Percentiles rank a stretch among this genome's conserved stretches.
phyloP scores from a whole-genome alignment of 2,329 filamentous ascomycete species.

The Colletotrichum lupini region DNA sequence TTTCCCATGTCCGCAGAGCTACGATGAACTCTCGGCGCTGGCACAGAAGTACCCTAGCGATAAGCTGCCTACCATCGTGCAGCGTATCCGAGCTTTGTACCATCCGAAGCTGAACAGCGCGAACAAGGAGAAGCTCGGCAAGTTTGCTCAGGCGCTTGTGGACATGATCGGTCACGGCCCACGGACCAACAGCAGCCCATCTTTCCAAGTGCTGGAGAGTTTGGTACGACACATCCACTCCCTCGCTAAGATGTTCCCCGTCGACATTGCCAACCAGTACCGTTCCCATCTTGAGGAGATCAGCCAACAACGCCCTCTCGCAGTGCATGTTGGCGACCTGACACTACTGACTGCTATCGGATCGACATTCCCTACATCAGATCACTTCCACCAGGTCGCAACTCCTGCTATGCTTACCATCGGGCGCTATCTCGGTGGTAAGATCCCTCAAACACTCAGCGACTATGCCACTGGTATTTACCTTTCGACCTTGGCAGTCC shows the following conservation, averaged over 20 bases:
- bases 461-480: slow-evolving; percentile 82
- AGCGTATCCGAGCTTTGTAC: slow-evolving; percentile 91
- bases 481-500: slow-evolving; percentile 79
- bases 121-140: slow-evolving; percentile 84
- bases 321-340: slow-evolving; percentile 76
- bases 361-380: slow-evolving; percentile 91
- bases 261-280: slow-evolving; percentile 82
- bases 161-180: slow-evolving; percentile 61
- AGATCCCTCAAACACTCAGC: slow-evolving; percentile 70
- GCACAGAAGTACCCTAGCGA: slow-evolving; percentile 69
- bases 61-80: slow-evolving; percentile 82
- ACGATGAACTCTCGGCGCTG: slow-evolving; percentile 78
- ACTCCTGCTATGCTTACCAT: slow-evolving; percentile 92
- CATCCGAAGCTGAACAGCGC: slow-evolving; percentile 86
- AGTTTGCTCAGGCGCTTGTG: slow-evolving; percentile 74
- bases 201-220: slow-evolving; percentile 79
- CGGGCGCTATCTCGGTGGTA: slow-evolving; percentile 83
- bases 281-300: slow-evolving; percentile 76
- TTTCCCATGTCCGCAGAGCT: slow-evolving; percentile 84
- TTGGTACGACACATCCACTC: slow-evolving; percentile 93
- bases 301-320: slow-evolving; percentile 57
- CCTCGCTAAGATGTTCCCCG: slow-evolving; percentile 84
- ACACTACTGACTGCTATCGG: slow-evolving; percentile 85
- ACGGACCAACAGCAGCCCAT: slow-evolving; percentile 56
- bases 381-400: slow-evolving; percentile 95